Evolutionary conservation across 2,329 filamentous ascomycete genomes (phyloP), one percentile per base, ranked within the genome.

Genomic region (Beauveria bassiana): DNA sequence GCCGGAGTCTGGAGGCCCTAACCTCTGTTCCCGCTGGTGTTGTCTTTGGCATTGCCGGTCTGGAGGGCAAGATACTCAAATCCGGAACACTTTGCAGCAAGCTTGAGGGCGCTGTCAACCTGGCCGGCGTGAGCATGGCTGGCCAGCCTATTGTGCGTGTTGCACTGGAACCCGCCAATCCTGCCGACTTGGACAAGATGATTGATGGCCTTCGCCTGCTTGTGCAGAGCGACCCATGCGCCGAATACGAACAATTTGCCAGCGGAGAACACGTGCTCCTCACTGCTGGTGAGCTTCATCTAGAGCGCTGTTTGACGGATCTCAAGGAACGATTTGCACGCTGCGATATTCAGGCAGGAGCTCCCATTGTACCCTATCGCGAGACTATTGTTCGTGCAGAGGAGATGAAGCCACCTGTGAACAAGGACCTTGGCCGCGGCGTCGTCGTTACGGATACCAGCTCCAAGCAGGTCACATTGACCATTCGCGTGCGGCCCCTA

Each of bases 261-360:
- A 97, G 88, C 67, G 95, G 95, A 61, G 95, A 99, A 75, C 95
- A 99, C 73, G 95, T 99, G 47, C 85, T 99, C 24, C 75, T 96
- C 43, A 98, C 95, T 0, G 95, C 95, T 6, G 95, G 95, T 59
- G 95, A 99, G 74, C 72, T 99, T 66, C 95, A 99, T 76, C 80
- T 99, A 3, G 95, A 99, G 74, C 82, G 95, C 61, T 99, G 95
- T 71, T 74, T 99, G 63, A 96, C 95, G 59, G 95, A 99, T 77
- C 79, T 99, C 28, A 85, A 91, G 64, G 95, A 99, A 71, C 83
- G 95, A 5, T 99, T 96, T 71, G 93, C 95, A 6, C 88, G 86
- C 65, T 98, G 96, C 71, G 93, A 98, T 66, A 93, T 99, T 58
- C 93, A 98, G 70, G 91, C 91, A 31, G 93, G 95, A 61, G 90